Percentiles rank a stretch among this genome's conserved stretches.
Evolutionary conservation across 495 filamentous ascomycete species (phyloP).

Genomic region (Hyaloscypha finlandica): DNA sequence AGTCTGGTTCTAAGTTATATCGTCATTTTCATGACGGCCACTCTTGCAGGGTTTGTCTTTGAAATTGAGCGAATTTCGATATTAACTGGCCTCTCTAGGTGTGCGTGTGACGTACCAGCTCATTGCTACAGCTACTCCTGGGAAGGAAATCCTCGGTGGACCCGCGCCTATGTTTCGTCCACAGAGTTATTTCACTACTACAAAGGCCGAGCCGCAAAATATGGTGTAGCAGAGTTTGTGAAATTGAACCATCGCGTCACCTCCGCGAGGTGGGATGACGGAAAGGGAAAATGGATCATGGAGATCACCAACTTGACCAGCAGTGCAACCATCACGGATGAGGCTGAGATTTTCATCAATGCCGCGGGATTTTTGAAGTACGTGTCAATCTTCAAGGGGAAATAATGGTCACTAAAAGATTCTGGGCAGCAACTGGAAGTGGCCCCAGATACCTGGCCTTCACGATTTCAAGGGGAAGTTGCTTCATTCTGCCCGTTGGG

Average conservation of each 20-base stretch:
- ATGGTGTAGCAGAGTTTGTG: slow-evolving; percentile 53
- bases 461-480: slow-evolving; percentile 44
- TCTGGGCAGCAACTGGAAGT: slow-evolving; percentile 22
- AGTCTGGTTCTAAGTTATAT: no score
- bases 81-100: slow-evolving; percentile 20
- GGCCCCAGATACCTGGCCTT: slow-evolving; percentile 47
- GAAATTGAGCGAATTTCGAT: no score
- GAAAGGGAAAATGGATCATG: no score
- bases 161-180: slow-evolving; percentile 37
- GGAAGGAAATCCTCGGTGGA: slow-evolving; percentile 44
- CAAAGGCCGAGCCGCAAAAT: slow-evolving; percentile 51
- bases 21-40: no score
- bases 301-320: no score
- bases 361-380: slow-evolving; percentile 16
- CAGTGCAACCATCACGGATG: no score
- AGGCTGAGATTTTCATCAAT: slow-evolving; percentile 22
- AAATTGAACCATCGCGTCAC: slow-evolving; percentile 31
- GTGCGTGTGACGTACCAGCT: slow-evolving; percentile 43
- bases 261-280: slow-evolving; percentile 12
- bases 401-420: no score
- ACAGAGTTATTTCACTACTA: slow-evolving; percentile 58
- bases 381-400: no score
- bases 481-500: slow-evolving; percentile 55
- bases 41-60: slow-evolving; percentile 18
- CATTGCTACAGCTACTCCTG: slow-evolving; percentile 45